These are phyloP conservation scores for Emydomyces testavorans DNA, from an alignment of 2,329 filamentous ascomycete genomes.

Conservation along the genomic window DNA sequence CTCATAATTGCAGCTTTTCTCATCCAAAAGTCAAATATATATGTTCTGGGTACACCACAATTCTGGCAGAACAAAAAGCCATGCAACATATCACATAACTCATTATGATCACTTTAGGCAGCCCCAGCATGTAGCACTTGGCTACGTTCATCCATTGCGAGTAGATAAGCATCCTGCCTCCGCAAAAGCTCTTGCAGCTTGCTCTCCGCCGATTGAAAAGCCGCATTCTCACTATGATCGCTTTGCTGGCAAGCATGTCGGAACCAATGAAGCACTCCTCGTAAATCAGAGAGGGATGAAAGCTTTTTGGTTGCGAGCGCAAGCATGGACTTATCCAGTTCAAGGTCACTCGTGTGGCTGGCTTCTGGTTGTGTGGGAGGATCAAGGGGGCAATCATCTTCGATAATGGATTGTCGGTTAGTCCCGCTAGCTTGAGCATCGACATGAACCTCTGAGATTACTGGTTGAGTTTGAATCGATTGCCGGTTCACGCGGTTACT, in stretches of 20 bases:
- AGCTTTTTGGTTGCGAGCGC: slow-evolving; percentile 7
- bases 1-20: too few species aligned
- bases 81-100: background rate
- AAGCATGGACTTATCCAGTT: background rate
- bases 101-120: background rate
- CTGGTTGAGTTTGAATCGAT: slow-evolving; percentile 27
- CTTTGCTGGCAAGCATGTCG: slow-evolving; percentile 20
- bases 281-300: slow-evolving; percentile 23
- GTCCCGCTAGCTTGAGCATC: slow-evolving; percentile 27
- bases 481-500: slow-evolving; percentile 9
- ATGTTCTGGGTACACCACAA: too few species aligned
- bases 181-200: slow-evolving; percentile 29
- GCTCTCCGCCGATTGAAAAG: slow-evolving; percentile 26
- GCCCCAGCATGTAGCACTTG: background rate
- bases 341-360: background rate
- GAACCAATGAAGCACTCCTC: slow-evolving; percentile 29
- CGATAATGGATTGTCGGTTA: slow-evolving; percentile 14
- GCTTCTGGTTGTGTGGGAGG: background rate
- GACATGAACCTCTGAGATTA: slow-evolving; percentile 32
- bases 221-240: background rate
- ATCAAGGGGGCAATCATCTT: background rate
- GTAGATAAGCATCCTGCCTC: slow-evolving; percentile 16
- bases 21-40: too few species aligned
- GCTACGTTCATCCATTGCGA: background rate
- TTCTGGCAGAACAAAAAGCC: background rate